phyloP scores from a whole-genome alignment of 2,329 filamentous ascomycete species.

The Penicillium sp. region DNA sequence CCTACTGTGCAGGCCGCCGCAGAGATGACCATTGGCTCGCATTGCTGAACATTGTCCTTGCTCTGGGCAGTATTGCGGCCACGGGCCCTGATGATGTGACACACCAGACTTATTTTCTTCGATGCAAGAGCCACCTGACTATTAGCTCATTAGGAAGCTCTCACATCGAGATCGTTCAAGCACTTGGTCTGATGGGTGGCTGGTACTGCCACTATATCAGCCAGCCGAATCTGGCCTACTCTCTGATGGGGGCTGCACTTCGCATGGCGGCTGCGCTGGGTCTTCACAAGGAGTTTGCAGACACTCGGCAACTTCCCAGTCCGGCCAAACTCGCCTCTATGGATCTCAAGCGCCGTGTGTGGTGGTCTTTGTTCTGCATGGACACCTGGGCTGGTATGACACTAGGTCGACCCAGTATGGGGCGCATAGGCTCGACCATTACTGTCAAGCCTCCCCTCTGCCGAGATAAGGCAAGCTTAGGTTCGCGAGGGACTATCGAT shows the following conservation, averaged over 20 bases:
- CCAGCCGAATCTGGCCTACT: conserved; percentile 74
- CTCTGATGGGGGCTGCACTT: conserved; percentile 69
- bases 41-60: conserved; percentile 74
- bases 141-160: conserved; percentile 70
- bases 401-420: conserved; percentile 69
- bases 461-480: conserved; percentile 33
- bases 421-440: conserved; percentile 67
- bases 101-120: conserved; percentile 70
- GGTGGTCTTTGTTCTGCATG: conserved; percentile 74
- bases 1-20: conserved; percentile 63
- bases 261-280: conserved; percentile 75
- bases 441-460: conserved; percentile 65
- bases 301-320: conserved; percentile 46
- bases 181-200: conserved; percentile 70
- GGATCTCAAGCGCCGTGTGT: conserved; percentile 67
- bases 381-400: conserved; percentile 75
- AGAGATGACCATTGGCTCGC: conserved; percentile 71
- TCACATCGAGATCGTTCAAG: conserved; percentile 73
- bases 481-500: conserved; percentile 33
- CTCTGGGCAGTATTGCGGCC: conserved; percentile 71
- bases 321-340: conserved; percentile 53
- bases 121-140: conserved; percentile 66
- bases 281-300: conserved; percentile 65
- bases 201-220: conserved; percentile 80
- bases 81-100: conserved; percentile 64